Evolutionary conservation across 345 rosid genomes (phyloP), one percentile per base, ranked within the genome.

Genomic region (Pistacia vera): DNA sequence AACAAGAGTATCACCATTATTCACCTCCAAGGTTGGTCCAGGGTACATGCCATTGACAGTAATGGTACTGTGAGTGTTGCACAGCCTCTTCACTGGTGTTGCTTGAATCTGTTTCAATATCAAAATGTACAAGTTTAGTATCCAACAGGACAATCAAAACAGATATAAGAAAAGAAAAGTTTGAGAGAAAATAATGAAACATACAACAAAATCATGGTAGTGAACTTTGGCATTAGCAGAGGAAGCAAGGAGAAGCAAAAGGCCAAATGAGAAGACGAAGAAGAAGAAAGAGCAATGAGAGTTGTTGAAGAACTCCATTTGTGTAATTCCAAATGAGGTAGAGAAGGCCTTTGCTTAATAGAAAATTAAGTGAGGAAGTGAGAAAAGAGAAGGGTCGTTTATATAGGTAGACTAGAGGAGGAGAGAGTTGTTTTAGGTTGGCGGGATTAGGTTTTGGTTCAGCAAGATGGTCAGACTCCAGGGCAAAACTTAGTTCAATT

Each of bases 1-100:
- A 25, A 84, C 89, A 8, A 95, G 81, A 68, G 91, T 85, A 80
- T 95, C 99, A 5, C 99, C 98, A 60, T 88, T 62, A 18, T 84
- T 87, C 48, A 86, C 79, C 80, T 93, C 97, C 60, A 95, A 51
- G 30, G 99, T 95, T 2, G 99, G 99, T 3, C 99, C 99, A 0
- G 99, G 99, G n/a, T 83, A 82, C 92, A 92, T 89, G 63, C 99
- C 99, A 73, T 95, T 95, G 0, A 95, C 98, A 14, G 99, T 95
- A 76, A 95, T 92, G 28, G 79, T 55, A 35, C 84, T 85, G 75
- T 89, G 96, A 52, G 95, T 93, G 30, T 78, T 90, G 88, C 99
- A 95, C 84, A 95, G 91, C 92, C 98, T 95, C 90, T 92, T 90
- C 88, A 95, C 97, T 78, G 82, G 82, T 35, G 98, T 88, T 76